A percentile compares a stretch with the other conserved stretches of the same genome.
Conservation (phyloP, 345 rosid genomes). For the Gossypium sturtianum region DNA sequence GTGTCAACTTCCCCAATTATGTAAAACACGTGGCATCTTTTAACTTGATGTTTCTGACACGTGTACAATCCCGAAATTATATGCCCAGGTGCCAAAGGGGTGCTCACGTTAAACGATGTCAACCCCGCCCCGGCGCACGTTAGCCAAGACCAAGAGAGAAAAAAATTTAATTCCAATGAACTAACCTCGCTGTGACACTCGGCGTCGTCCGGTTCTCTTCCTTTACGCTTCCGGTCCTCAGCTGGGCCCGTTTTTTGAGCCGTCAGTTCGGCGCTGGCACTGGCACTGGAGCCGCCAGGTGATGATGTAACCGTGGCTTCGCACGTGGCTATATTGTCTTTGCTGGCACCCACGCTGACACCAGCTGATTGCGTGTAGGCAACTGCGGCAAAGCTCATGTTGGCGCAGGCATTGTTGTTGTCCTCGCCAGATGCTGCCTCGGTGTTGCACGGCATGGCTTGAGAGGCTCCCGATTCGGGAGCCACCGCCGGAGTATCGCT, state of each 20-base stretch:
- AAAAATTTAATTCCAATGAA: not conserved
- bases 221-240: slow-evolving; percentile 68
- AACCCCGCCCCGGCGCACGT: slow-evolving; percentile 11
- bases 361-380: slow-evolving; percentile 20
- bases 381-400: slow-evolving; percentile 23
- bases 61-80: slow-evolving; percentile 1
- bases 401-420: slow-evolving; percentile 23
- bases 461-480: slow-evolving; percentile 33
- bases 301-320: slow-evolving; percentile 51
- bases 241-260: slow-evolving; percentile 27
- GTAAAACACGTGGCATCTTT: not conserved
- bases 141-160: slow-evolving; percentile 7
- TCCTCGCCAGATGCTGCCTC: slow-evolving; percentile 27
- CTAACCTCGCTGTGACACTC: slow-evolving; percentile 70
- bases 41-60: not conserved
- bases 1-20: not conserved
- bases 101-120: slow-evolving; percentile 23
- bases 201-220: slow-evolving; percentile 44
- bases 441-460: slow-evolving; percentile 20
- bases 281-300: slow-evolving; percentile 43
- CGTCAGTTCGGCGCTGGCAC: slow-evolving; percentile 28
- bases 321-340: slow-evolving; percentile 23
- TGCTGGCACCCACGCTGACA: slow-evolving; percentile 16
- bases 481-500: slow-evolving; percentile 37
- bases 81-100: not conserved